Evolutionary conservation across 176 grass and related monocot species (phyloP).

Genomic region (Hordeum marinum): DNA sequence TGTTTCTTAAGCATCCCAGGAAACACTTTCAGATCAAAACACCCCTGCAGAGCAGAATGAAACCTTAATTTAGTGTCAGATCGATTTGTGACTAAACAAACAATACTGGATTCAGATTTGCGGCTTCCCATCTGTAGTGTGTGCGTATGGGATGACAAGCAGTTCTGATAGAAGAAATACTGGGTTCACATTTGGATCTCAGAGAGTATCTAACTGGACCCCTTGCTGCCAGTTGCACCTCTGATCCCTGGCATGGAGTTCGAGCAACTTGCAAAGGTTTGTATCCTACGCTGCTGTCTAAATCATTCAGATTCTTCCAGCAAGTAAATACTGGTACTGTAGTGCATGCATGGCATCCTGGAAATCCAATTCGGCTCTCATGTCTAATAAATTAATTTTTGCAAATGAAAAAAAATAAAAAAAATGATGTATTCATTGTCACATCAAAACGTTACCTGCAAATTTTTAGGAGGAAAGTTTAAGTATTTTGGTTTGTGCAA

Average conservation of each 20-base stretch:
- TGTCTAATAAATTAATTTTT: too few relatives aligned
- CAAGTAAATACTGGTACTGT: too few relatives aligned
- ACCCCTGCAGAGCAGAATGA: constrained; percentile 13
- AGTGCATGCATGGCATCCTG: too few relatives aligned
- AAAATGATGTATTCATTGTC: too few relatives aligned
- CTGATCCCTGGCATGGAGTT: neutral
- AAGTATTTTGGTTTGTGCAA: too few relatives aligned
- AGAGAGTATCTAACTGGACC: constrained; percentile 37
- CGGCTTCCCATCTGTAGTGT: neutral
- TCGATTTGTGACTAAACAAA: constrained; percentile 13
- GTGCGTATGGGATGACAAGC: neutral
- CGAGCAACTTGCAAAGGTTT: constrained; percentile 36
- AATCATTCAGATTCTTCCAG: constrained; percentile 30
- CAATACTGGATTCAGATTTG: neutral
- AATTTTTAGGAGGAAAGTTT: too few relatives aligned
- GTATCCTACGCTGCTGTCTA: constrained; percentile 6
- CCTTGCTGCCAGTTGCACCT: neutral
- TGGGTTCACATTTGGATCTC: constrained; percentile 45
- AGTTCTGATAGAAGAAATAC: constrained; percentile 4
- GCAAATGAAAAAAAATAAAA: too few relatives aligned
- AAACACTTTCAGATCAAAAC: neutral
- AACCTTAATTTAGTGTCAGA: constrained; percentile 5
- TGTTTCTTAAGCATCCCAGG: neutral
- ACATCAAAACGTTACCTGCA: too few relatives aligned
- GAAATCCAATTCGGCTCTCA: too few relatives aligned